These are phyloP conservation scores for Vitis amurensis DNA, from an alignment of 164 flowering plant species.

Conservation along the genomic window DNA sequence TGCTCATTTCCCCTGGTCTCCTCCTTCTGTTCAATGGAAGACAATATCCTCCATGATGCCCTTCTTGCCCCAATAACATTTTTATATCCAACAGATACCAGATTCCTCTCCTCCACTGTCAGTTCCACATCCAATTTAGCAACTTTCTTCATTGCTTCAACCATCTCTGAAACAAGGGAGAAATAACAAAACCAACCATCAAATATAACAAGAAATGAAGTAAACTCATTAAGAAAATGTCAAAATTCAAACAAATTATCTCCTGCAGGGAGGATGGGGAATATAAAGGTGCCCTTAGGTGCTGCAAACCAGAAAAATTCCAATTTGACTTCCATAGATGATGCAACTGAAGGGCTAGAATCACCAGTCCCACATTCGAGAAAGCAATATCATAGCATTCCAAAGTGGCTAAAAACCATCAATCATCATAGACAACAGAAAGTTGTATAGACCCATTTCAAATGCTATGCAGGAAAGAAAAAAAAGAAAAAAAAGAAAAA, in stretches of 20 bases:
- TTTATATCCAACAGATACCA: constrained; percentile 60
- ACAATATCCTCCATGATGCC: constrained; percentile 61
- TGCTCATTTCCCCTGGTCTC: constrained; percentile 44
- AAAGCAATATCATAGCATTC: too few relatives aligned
- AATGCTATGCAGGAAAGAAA: too few relatives aligned
- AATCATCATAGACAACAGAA: too few relatives aligned
- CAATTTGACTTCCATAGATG: too few relatives aligned
- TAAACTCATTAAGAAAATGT: not conserved
- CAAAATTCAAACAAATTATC: not conserved
- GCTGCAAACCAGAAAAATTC: too few relatives aligned
- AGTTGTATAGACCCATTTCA: too few relatives aligned
- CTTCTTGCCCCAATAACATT: constrained; percentile 60
- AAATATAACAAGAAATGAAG: not conserved
- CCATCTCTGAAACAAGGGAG: constrained; percentile 42
- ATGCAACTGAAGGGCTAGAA: too few relatives aligned
- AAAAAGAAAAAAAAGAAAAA: too few relatives aligned
- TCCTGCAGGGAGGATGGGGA: too few relatives aligned
- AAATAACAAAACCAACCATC: not conserved
- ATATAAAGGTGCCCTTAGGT: too few relatives aligned
- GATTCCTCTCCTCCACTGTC: constrained; percentile 56
- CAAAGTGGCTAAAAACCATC: too few relatives aligned
- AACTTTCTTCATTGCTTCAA: constrained; percentile 54
- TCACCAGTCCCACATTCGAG: too few relatives aligned
- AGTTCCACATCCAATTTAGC: constrained; percentile 52
- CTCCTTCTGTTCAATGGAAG: constrained; percentile 62